phyloP scores from a whole-genome alignment of 2,329 filamentous ascomycete species.

The Arthrobotrys sinensis region DNA sequence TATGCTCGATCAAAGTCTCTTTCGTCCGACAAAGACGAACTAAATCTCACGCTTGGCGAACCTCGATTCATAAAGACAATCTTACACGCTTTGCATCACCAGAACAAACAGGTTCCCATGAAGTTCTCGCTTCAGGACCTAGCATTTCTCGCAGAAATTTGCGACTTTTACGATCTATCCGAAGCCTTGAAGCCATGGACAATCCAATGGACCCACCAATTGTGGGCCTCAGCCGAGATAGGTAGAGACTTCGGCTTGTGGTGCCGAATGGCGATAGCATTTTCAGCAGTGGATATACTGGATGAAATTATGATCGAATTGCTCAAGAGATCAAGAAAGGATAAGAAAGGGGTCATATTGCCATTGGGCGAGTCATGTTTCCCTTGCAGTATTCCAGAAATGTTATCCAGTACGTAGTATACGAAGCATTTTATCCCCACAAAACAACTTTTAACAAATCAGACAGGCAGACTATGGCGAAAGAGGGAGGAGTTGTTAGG shows the following conservation, averaged over 20 bases:
- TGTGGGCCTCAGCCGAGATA: neutral
- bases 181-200: neutral
- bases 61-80: constrained; percentile 8
- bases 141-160: neutral
- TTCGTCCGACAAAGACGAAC: neutral
- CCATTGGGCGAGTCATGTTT: neutral
- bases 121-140: constrained; percentile 1
- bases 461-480: neutral
- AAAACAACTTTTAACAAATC: neutral
- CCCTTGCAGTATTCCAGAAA: neutral
- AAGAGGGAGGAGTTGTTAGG: neutral
- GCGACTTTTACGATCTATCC: neutral
- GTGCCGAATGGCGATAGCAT: neutral
- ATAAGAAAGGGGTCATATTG: neutral
- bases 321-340: neutral
- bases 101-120: constrained; percentile 8
- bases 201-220: neutral
- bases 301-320: neutral
- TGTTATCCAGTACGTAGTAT: neutral
- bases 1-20: constrained; percentile 1
- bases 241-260: neutral
- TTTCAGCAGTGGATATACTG: neutral
- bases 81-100: constrained; percentile 1
- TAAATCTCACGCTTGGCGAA: neutral
- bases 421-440: neutral